phyloP scores from a whole-genome alignment of 2,329 filamentous ascomycete species.

The Colletotrichum agaves region DNA sequence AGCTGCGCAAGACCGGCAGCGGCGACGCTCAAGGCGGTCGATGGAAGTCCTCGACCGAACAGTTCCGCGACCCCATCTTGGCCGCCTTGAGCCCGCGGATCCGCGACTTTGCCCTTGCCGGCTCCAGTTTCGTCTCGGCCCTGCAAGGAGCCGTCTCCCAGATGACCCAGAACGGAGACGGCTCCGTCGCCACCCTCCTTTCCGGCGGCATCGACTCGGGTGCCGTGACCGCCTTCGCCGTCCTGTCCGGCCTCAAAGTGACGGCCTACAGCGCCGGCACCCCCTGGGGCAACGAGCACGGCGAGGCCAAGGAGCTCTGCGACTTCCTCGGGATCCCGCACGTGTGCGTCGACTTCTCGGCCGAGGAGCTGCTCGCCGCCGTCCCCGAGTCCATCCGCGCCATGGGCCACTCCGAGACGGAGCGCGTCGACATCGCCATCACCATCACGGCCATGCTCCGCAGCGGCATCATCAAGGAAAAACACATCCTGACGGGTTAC shows the following conservation, averaged over 20 bases:
- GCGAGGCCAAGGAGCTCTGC: not conserved
- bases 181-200: not conserved
- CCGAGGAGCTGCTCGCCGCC: not conserved
- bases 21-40: not conserved
- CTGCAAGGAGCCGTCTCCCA: conserved; percentile 5
- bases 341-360: not conserved
- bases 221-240: not conserved
- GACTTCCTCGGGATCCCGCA: not conserved
- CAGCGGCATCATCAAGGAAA: not conserved
- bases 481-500: not conserved
- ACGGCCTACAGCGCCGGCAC: not conserved
- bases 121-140: conserved; percentile 6
- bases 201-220: not conserved
- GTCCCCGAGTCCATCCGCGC: not conserved
- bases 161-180: not conserved
- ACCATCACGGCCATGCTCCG: not conserved
- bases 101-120: not conserved
- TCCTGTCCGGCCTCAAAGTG: not conserved
- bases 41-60: not conserved
- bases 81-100: not conserved
- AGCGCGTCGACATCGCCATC: not conserved
- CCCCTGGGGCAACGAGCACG: not conserved
- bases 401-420: not conserved
- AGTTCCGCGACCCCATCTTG: not conserved
- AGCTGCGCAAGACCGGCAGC: not conserved